These are phyloP conservation scores for Symbiotaphrina buchneri DNA, from an alignment of 495 filamentous ascomycete species.

Conservation along the genomic window DNA sequence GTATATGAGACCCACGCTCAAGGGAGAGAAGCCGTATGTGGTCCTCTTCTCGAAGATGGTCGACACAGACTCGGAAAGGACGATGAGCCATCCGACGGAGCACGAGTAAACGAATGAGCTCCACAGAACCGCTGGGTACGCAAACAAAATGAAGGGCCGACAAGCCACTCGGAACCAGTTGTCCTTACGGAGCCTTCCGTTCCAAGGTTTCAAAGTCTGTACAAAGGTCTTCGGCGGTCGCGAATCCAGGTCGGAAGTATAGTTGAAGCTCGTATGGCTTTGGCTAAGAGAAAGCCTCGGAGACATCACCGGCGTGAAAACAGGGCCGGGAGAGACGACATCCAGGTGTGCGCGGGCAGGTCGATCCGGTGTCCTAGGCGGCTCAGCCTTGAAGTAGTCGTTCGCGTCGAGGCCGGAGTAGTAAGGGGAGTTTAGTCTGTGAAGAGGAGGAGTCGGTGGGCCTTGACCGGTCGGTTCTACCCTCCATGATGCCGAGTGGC, in stretches of 20 bases:
- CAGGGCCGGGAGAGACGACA: too few species aligned
- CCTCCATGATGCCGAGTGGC: too few species aligned
- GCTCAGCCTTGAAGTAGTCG: too few species aligned
- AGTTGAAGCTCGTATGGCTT: too few species aligned
- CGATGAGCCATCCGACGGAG: slow-evolving; percentile 89
- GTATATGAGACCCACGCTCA: slow-evolving; percentile 73
- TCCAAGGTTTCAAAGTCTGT: slow-evolving; percentile 48
- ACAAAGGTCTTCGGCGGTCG: slow-evolving; percentile 41
- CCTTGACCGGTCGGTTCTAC: too few species aligned
- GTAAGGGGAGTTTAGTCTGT: slow-evolving; percentile 3
- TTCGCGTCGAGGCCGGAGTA: too few species aligned
- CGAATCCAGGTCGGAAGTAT: neutral
- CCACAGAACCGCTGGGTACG: slow-evolving; percentile 83
- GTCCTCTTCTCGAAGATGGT: slow-evolving; percentile 44
- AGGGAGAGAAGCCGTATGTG: slow-evolving; percentile 54
- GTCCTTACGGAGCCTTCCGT: slow-evolving; percentile 56
- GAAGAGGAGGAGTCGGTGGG: slow-evolving; percentile 7
- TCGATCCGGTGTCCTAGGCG: too few species aligned
- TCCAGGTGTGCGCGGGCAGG: too few species aligned
- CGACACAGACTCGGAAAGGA: slow-evolving; percentile 72
- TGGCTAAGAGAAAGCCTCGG: too few species aligned
- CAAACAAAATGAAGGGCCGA: slow-evolving; percentile 67
- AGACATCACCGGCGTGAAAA: too few species aligned
- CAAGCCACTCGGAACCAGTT: slow-evolving; percentile 54
- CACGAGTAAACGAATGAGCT: slow-evolving; percentile 68